Percentiles rank a stretch among this genome's conserved stretches.
Evolutionary conservation across 2,329 filamentous ascomycete genomes (phyloP).

Genomic region (Arachnopeziza araneosa): DNA sequence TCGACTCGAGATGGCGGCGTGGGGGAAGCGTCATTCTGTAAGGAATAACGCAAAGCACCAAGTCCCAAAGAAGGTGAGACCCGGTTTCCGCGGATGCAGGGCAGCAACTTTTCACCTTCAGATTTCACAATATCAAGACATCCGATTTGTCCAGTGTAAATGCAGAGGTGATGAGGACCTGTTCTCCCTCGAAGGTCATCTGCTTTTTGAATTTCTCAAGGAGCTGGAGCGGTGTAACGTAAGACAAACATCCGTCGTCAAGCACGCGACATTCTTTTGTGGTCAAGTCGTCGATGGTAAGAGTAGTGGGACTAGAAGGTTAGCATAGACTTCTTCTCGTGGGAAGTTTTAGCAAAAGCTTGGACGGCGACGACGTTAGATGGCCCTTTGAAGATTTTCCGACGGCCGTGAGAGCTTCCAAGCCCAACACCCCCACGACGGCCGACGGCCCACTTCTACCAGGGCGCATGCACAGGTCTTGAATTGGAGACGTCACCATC

Average conservation of each 20-base stretch:
- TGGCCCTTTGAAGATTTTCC: no score
- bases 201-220: background rate
- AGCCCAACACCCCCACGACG: background rate
- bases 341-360: no score
- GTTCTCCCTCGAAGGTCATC: background rate
- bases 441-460: background rate
- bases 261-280: background rate
- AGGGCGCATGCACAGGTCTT: background rate
- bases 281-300: background rate
- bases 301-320: background rate
- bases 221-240: background rate
- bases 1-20: background rate
- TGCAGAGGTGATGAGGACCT: background rate
- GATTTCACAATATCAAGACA: background rate
- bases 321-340: background rate
- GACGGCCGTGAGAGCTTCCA: background rate
- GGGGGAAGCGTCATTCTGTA: background rate
- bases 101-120: background rate
- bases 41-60: background rate
- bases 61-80: background rate
- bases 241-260: background rate
- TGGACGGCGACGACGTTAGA: no score
- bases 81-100: background rate
- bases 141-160: background rate
- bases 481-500: constrained; percentile 6